These are phyloP conservation scores for Thinopyrum obtusiflorum DNA, from an alignment of 202 grass and related monocot species.

Conservation along the genomic window DNA sequence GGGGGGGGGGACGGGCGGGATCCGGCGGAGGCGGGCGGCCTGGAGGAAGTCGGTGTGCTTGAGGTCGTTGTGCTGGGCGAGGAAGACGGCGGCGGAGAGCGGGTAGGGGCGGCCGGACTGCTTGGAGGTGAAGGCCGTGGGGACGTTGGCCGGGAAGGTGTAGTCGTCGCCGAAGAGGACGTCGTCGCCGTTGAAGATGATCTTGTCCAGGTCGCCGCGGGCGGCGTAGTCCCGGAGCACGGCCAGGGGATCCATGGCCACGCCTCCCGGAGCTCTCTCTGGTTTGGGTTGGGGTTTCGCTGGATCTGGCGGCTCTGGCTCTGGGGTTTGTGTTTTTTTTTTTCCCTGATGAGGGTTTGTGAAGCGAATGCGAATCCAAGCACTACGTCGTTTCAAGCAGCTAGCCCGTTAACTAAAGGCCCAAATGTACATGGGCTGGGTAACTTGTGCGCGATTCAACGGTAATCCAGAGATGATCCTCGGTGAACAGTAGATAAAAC, in stretches of 20 bases:
- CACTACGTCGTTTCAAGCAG: too few species aligned
- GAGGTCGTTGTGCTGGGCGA: conserved; percentile 78
- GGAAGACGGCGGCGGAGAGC: conserved; percentile 83
- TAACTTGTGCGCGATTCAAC: too few species aligned
- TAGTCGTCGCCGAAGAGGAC: conserved; percentile 84
- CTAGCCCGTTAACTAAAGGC: too few species aligned
- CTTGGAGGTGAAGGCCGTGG: conserved; percentile 83
- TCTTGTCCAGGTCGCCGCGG: conserved; percentile 67
- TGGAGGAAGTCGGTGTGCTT: conserved; percentile 96
- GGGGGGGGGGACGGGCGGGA: conserved; percentile 77
- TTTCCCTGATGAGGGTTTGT: too few species aligned
- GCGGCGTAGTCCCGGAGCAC: conserved; percentile 80
- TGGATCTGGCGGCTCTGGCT: background rate
- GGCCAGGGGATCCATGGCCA: conserved; percentile 74
- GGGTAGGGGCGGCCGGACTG: conserved; percentile 66
- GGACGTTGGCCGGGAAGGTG: conserved; percentile 52
- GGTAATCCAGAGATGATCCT: too few species aligned
- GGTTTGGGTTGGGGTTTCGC: background rate
- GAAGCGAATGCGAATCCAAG: too few species aligned
- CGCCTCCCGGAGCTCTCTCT: background rate
- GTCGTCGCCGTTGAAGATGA: conserved; percentile 63
- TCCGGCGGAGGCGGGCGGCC: conserved; percentile 66
- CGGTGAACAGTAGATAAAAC: too few species aligned
- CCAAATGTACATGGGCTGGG: too few species aligned
- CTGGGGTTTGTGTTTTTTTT: background rate